Base-by-base conservation (phyloP, 139 green algal species). In the Spirogloea muscicola region DNA sequence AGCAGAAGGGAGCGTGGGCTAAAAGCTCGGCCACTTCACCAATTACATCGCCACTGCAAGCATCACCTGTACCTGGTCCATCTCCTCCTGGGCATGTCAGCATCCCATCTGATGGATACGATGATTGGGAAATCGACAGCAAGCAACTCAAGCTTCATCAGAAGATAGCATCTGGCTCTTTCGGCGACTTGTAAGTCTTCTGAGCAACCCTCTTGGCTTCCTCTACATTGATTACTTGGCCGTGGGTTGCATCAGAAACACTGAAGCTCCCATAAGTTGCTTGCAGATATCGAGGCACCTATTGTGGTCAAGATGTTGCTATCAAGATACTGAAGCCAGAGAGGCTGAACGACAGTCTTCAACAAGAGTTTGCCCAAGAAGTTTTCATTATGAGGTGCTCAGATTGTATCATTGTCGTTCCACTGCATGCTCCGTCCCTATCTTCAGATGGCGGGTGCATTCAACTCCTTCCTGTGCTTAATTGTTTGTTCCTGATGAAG, bases 261-360 rank as follows among this genome's bases (percentile, higher is more conserved):
- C n/a, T n/a, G n/a, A n/a, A n/a, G n/a, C n/a, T n/a, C n/a, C n/a
- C n/a, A n/a, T n/a, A n/a, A n/a, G n/a, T n/a, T n/a, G 36, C n/a
- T 40, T n/a, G 31, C 74, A 82, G 74, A 40, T 82, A 59, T 48
- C 76, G 55, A 0, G 94, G 94, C 37, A 85, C 62, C 27, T 99
- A 98, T 86, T 97, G 91, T 76, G 93, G 94, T 3, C 92, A 98
- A 78, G 94, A 97, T 38, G 94, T 99, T 63, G 94, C 94, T 1
- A 94, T 99, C 21, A 99, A 99, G 82, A 95, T 98, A 43, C 77
- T 99, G 41, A 95, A 96, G 49, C 90, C 95, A 59, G 85, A 96
- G 55, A 75, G 91, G 27, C 79, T 93, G 44, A 90, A 94, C 80
- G 86, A 86, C 1, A 79, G 85, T 40, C 89, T 95, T 82, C 93